Conservation (phyloP, 2,329 filamentous ascomycete genomes). For the Emmonsiellopsis sp. region DNA sequence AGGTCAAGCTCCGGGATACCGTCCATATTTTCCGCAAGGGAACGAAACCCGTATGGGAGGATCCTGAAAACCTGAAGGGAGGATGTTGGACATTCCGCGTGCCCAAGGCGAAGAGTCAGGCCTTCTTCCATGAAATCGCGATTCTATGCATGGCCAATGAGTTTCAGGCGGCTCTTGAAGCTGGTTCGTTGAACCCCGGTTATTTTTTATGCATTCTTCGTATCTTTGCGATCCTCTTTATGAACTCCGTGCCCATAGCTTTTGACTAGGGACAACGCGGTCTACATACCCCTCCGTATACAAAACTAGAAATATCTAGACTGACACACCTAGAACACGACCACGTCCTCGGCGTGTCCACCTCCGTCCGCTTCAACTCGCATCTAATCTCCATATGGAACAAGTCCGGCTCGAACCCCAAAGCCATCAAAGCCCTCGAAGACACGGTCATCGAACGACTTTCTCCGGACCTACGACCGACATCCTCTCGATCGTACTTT, state of each 20-base stretch:
- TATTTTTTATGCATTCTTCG: background rate
- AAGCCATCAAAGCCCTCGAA: conserved; percentile 66
- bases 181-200: conserved; percentile 54
- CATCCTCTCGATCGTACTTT: conserved; percentile 45
- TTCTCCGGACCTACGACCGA: conserved; percentile 61
- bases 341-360: conserved; percentile 75
- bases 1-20: conserved; percentile 67
- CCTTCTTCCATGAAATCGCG: conserved; percentile 28
- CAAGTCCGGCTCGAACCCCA: conserved; percentile 70
- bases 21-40: conserved; percentile 73
- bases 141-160: conserved; percentile 29
- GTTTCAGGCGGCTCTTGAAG: conserved; percentile 59
- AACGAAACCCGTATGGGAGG: conserved; percentile 71
- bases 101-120: conserved; percentile 59
- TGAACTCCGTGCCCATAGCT: no score
- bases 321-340: conserved; percentile 54
- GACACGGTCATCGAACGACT: conserved; percentile 64
- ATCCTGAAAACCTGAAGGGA: conserved; percentile 74
- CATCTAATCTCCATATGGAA: conserved; percentile 91
- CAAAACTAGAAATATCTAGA: background rate
- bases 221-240: background rate
- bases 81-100: conserved; percentile 91
- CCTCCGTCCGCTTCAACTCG: conserved; percentile 80
- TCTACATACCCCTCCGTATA: background rate
- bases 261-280: no score